phyloP scores from a whole-genome alignment of 768 basidiomycete genomes.

The Rhodocollybia butyracea region DNA sequence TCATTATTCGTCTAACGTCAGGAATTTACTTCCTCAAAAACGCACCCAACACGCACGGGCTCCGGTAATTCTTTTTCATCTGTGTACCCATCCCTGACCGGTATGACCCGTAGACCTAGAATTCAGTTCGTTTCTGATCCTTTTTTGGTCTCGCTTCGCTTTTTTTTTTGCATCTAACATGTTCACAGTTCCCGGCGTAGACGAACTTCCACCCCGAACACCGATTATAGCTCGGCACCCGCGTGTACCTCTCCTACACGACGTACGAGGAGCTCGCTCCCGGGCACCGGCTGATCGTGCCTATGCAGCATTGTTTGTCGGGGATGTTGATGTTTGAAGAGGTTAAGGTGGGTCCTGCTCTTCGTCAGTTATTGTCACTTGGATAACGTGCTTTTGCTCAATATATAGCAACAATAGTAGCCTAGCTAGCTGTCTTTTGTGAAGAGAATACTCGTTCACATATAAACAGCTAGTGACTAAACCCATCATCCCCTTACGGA shows the following conservation, averaged over 20 bases:
- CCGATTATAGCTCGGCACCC: constrained; percentile 87
- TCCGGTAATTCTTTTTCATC: constrained; percentile 2
- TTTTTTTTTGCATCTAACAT: not conserved
- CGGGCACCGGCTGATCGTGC: constrained; percentile 94
- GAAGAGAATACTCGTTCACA: too few relatives aligned
- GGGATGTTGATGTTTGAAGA: constrained; percentile 11
- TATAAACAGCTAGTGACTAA: too few relatives aligned
- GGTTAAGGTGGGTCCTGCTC: constrained; percentile 28
- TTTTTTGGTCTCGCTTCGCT: not conserved
- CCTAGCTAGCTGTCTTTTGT: too few relatives aligned
- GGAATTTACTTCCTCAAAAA: constrained; percentile 45
- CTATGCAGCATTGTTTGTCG: constrained; percentile 89
- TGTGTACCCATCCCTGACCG: not conserved
- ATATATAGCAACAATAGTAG: too few relatives aligned
- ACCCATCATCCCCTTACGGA: too few relatives aligned
- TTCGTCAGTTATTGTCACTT: too few relatives aligned
- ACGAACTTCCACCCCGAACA: constrained; percentile 84
- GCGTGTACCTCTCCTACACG: constrained; percentile 90
- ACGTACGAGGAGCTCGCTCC: constrained; percentile 81
- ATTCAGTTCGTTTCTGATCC: too few relatives aligned
- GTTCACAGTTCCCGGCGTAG: constrained; percentile 49
- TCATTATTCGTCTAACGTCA: too few relatives aligned
- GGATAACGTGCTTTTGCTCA: too few relatives aligned
- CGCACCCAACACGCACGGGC: constrained; percentile 76
- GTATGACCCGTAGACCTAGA: not conserved